Evolutionary conservation across 169 alveolate species (phyloP).

Genomic region (Amoebophrya sp.): DNA sequence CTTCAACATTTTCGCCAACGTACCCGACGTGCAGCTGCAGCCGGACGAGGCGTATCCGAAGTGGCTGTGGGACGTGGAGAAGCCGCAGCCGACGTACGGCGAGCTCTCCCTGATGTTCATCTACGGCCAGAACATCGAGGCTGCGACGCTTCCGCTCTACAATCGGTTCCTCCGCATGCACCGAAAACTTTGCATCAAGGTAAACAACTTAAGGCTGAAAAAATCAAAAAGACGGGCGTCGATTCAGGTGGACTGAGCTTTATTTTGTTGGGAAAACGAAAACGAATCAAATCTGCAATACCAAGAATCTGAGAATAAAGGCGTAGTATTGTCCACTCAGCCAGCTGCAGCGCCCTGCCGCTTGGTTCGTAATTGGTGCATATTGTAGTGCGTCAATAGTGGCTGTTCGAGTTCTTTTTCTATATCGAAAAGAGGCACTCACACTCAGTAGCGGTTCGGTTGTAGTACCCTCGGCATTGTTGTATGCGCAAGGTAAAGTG

Average conservation of each 20-base stretch:
- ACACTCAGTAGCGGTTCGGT: too few relatives aligned
- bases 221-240: background rate
- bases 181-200: constrained; percentile 20
- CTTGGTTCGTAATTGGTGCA: too few relatives aligned
- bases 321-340: too few relatives aligned
- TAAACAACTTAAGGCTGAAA: constrained; percentile 23
- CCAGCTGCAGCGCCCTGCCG: too few relatives aligned
- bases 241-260: constrained; percentile 17
- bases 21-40: constrained; percentile 6
- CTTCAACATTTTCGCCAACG: background rate
- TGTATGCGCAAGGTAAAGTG: too few relatives aligned
- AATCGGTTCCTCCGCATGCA: constrained; percentile 33
- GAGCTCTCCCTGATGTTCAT: constrained; percentile 33
- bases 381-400: too few relatives aligned
- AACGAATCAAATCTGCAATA: too few relatives aligned
- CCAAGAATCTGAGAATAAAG: too few relatives aligned
- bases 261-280: too few relatives aligned
- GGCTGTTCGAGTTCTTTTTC: too few relatives aligned
- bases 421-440: too few relatives aligned
- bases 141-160: constrained; percentile 24
- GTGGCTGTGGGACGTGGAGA: constrained; percentile 31
- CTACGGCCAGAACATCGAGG: constrained; percentile 32
- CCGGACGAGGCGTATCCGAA: constrained; percentile 26
- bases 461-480: too few relatives aligned
- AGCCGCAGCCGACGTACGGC: constrained; percentile 27